These are phyloP conservation scores for Linnemannia schmuckeri DNA, from an alignment of 192 early-diverging fungal genomes.

Conservation along the genomic window DNA sequence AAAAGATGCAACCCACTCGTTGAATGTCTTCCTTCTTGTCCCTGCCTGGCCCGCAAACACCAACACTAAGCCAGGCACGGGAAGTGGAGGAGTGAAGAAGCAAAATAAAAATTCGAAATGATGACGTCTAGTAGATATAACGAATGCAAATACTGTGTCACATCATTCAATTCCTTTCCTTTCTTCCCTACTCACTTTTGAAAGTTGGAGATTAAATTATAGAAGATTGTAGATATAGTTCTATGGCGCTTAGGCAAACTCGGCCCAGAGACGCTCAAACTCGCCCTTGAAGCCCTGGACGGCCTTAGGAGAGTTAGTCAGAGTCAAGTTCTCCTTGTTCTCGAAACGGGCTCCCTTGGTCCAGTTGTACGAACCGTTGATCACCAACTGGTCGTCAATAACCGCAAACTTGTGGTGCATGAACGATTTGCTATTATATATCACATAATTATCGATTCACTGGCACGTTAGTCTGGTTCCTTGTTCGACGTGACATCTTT, in stretches of 20 bases:
- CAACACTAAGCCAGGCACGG: neutral
- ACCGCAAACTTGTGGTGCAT: constrained; percentile 86
- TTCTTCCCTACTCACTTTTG: neutral
- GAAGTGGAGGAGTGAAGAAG: neutral
- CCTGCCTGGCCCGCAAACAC: constrained; percentile 1
- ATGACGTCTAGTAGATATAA: too few species aligned
- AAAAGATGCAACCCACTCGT: constrained; percentile 16
- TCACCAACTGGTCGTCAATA: constrained; percentile 67
- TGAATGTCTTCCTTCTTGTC: neutral
- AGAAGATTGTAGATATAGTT: too few species aligned
- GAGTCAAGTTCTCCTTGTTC: constrained; percentile 76
- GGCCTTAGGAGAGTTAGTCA: constrained; percentile 69
- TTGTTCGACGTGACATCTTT: too few species aligned
- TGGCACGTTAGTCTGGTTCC: neutral
- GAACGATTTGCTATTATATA: constrained; percentile 43
- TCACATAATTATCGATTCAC: neutral
- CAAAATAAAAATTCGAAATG: neutral
- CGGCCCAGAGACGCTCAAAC: constrained; percentile 71
- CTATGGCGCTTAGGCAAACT: constrained; percentile 47
- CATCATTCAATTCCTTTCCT: too few species aligned
- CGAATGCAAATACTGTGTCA: too few species aligned
- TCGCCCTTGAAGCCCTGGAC: constrained; percentile 67
- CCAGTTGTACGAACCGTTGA: constrained; percentile 73
- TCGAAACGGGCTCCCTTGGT: constrained; percentile 70
- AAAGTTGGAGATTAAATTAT: too few species aligned